Conservation (phyloP, 352 stramenopile genomes). For the Phytophthora chlamydospora region DNA sequence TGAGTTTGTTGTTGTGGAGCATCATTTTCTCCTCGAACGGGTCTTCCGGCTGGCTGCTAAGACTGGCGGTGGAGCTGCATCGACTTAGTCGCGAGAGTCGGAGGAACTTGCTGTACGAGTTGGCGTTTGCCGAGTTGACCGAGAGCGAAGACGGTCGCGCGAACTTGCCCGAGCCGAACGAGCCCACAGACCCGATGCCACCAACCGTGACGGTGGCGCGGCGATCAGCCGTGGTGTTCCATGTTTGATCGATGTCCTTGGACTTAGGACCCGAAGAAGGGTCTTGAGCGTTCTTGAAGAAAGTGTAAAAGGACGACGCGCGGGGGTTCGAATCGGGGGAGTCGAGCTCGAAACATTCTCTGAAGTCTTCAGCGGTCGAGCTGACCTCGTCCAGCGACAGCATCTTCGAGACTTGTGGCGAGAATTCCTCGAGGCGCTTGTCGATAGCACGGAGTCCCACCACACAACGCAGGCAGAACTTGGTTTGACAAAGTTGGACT, state of each 20-base stretch:
- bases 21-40: slow-evolving; percentile 3
- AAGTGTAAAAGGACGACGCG: slow-evolving; percentile 9
- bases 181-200: not conserved
- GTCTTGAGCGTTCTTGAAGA: slow-evolving; percentile 4
- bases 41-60: not conserved
- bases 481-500: slow-evolving; percentile 36
- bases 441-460: slow-evolving; percentile 51
- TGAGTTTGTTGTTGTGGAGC: not conserved
- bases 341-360: slow-evolving; percentile 10
- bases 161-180: slow-evolving; percentile 6
- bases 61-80: slow-evolving; percentile 9
- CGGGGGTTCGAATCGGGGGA: slow-evolving; percentile 10
- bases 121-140: slow-evolving; percentile 9
- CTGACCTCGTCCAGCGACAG: slow-evolving; percentile 4
- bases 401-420: slow-evolving; percentile 40
- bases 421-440: slow-evolving; percentile 38
- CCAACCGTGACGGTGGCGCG: not conserved
- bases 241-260: slow-evolving; percentile 1
- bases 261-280: too few relatives aligned
- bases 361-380: slow-evolving; percentile 3
- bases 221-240: slow-evolving; percentile 6
- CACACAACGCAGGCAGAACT: slow-evolving; percentile 66
- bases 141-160: slow-evolving; percentile 7
- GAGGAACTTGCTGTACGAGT: slow-evolving; percentile 15
- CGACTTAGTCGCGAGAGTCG: slow-evolving; percentile 17